phyloP scores from a whole-genome alignment of 306 rosid genomes.

The Trifolium subterraneum region DNA sequence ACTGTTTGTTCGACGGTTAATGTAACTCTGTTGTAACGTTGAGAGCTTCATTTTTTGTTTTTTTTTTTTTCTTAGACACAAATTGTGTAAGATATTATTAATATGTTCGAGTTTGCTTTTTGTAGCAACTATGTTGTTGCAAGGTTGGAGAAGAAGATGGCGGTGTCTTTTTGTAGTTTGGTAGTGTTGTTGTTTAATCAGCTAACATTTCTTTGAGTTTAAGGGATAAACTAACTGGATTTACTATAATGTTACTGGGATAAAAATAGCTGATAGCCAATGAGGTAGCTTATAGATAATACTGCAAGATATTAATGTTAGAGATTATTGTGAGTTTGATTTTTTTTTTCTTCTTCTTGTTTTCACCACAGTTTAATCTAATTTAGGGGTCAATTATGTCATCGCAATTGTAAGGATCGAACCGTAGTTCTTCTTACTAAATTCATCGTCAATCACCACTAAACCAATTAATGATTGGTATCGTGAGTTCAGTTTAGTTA shows the following conservation, averaged over 20 bases:
- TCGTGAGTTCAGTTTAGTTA: too few species aligned
- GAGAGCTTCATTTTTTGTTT: slow-evolving; percentile 75
- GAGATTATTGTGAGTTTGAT: too few species aligned
- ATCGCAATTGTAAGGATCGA: too few species aligned
- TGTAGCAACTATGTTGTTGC: slow-evolving; percentile 28
- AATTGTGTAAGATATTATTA: slow-evolving; percentile 8
- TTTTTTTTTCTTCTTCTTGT: too few species aligned
- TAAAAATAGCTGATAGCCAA: too few species aligned
- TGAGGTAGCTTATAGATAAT: too few species aligned
- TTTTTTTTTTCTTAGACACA: background rate
- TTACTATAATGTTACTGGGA: too few species aligned
- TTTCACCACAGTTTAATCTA: too few species aligned
- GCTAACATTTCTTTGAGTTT: slow-evolving; percentile 61
- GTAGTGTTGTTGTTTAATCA: slow-evolving; percentile 46
- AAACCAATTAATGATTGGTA: too few species aligned
- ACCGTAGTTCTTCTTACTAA: too few species aligned
- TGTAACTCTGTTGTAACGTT: slow-evolving; percentile 85
- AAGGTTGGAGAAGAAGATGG: slow-evolving; percentile 38
- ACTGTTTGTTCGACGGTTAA: slow-evolving; percentile 76
- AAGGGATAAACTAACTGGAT: slow-evolving; percentile 38
- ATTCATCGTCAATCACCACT: background rate
- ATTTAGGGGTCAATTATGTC: too few species aligned
- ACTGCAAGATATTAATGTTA: too few species aligned
- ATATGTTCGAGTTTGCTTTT: slow-evolving; percentile 25
- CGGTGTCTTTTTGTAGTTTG: slow-evolving; percentile 41